Conservation (phyloP, 2,329 filamentous ascomycete genomes). For the Claviceps spartinae region DNA sequence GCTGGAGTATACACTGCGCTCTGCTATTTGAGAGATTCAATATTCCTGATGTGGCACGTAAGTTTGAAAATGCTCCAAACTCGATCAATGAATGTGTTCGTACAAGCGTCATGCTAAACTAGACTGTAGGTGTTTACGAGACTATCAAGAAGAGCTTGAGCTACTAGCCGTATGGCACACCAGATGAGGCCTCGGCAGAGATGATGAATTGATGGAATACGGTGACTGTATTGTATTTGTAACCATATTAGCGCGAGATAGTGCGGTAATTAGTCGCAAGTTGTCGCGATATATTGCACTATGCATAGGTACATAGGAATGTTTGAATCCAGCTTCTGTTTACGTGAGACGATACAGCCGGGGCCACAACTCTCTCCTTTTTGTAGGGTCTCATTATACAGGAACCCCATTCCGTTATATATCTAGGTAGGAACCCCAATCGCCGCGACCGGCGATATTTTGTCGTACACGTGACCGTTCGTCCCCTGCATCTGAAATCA, state of each 20-base stretch:
- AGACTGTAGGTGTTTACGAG: slow-evolving; percentile 51
- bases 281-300: too few species aligned
- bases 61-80: slow-evolving; percentile 27
- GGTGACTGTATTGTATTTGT: slow-evolving; percentile 1
- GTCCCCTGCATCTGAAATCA: too few species aligned
- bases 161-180: slow-evolving; percentile 30
- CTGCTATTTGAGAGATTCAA: slow-evolving; percentile 69
- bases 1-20: slow-evolving; percentile 79
- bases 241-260: neutral
- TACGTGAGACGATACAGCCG: too few species aligned
- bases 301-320: too few species aligned
- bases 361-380: too few species aligned
- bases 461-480: too few species aligned
- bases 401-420: too few species aligned
- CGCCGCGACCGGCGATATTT: too few species aligned
- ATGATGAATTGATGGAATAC: neutral
- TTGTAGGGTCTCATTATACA: too few species aligned
- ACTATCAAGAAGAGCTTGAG: slow-evolving; percentile 53
- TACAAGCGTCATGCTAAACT: neutral
- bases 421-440: too few species aligned
- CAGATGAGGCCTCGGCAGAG: neutral
- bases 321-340: too few species aligned
- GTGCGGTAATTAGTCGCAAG: too few species aligned
- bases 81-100: neutral
- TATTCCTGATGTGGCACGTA: slow-evolving; percentile 75